phyloP scores from a whole-genome alignment of 192 early-diverging fungal genomes.

The Hyaloraphidium curvatum region DNA sequence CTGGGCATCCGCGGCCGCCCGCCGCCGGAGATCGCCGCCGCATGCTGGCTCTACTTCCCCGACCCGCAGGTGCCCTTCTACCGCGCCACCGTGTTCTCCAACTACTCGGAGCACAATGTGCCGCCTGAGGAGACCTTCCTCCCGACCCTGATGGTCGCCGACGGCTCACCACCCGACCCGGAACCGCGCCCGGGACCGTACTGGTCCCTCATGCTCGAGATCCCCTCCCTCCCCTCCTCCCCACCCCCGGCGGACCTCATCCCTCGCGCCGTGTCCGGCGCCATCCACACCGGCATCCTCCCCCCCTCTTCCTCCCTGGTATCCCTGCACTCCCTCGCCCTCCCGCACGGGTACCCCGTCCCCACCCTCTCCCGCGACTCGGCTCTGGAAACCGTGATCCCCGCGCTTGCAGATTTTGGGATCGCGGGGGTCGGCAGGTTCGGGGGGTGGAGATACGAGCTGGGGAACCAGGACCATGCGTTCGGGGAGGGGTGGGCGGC shows the following conservation, averaged over 20 bases:
- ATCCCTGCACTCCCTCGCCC: slow-evolving; percentile 11
- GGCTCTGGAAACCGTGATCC: slow-evolving; percentile 7
- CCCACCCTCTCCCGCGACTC: slow-evolving; percentile 14
- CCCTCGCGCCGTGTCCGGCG: too few relatives aligned
- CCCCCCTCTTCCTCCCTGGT: too few relatives aligned
- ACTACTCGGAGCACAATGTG: slow-evolving; percentile 15
- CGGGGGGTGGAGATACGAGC: slow-evolving; percentile 18
- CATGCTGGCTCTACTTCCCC: slow-evolving; percentile 20
- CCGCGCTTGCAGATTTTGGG: slow-evolving; percentile 7
- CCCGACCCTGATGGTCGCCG: slow-evolving; percentile 10
- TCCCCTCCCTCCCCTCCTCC: too few relatives aligned
- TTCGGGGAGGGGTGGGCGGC: too few relatives aligned
- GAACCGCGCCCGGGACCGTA: slow-evolving; percentile 11
- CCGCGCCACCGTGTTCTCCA: slow-evolving; percentile 18
- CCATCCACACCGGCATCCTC: slow-evolving; percentile 12
- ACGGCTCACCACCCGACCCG: not conserved
- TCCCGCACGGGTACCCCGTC: slow-evolving; percentile 17
- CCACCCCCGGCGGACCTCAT: too few relatives aligned
- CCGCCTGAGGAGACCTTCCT: slow-evolving; percentile 8
- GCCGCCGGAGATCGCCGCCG: slow-evolving; percentile 13
- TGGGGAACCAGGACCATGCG: slow-evolving; percentile 18
- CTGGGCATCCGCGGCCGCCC: slow-evolving; percentile 13
- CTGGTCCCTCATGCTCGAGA: slow-evolving; percentile 20
- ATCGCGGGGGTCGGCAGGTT: slow-evolving; percentile 19
- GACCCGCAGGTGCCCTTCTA: slow-evolving; percentile 13